These are phyloP conservation scores for Cenchrus purpureus DNA, from an alignment of 176 grass and related monocot species.

Conservation along the genomic window DNA sequence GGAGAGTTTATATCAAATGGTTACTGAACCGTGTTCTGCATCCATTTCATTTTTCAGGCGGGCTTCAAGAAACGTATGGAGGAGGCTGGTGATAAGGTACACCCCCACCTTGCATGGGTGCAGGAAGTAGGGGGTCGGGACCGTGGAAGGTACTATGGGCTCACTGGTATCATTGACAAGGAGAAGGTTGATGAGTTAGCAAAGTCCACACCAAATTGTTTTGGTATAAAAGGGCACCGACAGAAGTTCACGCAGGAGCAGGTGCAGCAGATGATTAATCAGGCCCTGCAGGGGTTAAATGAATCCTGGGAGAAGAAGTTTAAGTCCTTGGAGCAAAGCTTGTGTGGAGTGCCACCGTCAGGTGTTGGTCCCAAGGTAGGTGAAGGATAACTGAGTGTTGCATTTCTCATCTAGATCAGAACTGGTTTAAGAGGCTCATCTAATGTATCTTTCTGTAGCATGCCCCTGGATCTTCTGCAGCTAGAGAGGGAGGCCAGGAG, in stretches of 20 bases:
- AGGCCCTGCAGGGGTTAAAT: slow-evolving; percentile 42
- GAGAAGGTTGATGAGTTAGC: slow-evolving; percentile 31
- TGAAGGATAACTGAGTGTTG: not conserved
- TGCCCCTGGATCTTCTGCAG: slow-evolving; percentile 13
- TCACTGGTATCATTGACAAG: slow-evolving; percentile 44
- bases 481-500: slow-evolving; percentile 20
- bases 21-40: slow-evolving; percentile 23
- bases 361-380: slow-evolving; percentile 36
- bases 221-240: not conserved
- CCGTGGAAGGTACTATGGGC: slow-evolving; percentile 50
- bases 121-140: slow-evolving; percentile 29
- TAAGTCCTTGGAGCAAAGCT: slow-evolving; percentile 41
- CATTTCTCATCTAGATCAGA: slow-evolving; percentile 10
- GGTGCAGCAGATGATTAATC: slow-evolving; percentile 46
- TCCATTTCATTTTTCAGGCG: slow-evolving; percentile 39
- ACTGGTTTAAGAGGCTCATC: not conserved
- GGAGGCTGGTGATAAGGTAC: slow-evolving; percentile 34
- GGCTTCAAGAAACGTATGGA: slow-evolving; percentile 47
- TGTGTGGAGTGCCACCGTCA: not conserved
- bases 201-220: slow-evolving; percentile 35
- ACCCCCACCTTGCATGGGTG: slow-evolving; percentile 38
- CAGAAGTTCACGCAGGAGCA: slow-evolving; percentile 44
- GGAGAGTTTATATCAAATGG: not conserved
- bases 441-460: slow-evolving; percentile 39
- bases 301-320: slow-evolving; percentile 53